Conservation (phyloP, 768 basidiomycete species). For the Gautieria morchelliformis region DNA sequence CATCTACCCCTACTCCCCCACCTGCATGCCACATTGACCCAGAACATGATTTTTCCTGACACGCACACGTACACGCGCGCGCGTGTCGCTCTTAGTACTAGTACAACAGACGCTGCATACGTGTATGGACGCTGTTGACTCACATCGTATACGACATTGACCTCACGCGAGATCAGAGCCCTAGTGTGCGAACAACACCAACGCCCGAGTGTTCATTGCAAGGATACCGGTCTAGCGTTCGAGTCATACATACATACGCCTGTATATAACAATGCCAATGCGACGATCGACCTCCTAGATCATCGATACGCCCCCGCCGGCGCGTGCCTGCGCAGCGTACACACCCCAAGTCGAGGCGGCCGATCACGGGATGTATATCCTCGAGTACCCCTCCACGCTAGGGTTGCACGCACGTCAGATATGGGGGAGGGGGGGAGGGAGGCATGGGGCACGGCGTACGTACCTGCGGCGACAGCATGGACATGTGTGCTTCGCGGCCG, state of each 20-base stretch:
- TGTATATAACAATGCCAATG: no score
- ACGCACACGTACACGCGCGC: no score
- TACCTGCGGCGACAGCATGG: conserved; percentile 52
- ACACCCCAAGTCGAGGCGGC: no score
- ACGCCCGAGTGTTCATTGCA: no score
- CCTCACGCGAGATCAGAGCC: no score
- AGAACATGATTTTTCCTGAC: not conserved
- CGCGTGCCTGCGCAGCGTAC: no score
- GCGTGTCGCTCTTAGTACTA: not conserved
- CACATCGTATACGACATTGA: no score
- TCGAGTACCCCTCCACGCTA: conserved; percentile 48
- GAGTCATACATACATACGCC: no score
- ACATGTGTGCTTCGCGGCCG: conserved; percentile 51
- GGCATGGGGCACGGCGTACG: conserved; percentile 8
- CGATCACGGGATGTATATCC: conserved; percentile 47
- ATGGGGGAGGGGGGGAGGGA: not conserved
- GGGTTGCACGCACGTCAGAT: not conserved
- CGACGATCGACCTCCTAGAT: no score
- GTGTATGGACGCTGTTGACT: not conserved
- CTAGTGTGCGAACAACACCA: no score
- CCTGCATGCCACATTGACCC: not conserved
- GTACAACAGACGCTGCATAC: not conserved
- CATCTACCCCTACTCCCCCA: not conserved
- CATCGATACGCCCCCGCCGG: no score
- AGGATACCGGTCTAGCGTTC: no score